These are phyloP conservation scores for Gonium pectorale DNA, from an alignment of 139 green algal species.

Conservation along the genomic window DNA sequence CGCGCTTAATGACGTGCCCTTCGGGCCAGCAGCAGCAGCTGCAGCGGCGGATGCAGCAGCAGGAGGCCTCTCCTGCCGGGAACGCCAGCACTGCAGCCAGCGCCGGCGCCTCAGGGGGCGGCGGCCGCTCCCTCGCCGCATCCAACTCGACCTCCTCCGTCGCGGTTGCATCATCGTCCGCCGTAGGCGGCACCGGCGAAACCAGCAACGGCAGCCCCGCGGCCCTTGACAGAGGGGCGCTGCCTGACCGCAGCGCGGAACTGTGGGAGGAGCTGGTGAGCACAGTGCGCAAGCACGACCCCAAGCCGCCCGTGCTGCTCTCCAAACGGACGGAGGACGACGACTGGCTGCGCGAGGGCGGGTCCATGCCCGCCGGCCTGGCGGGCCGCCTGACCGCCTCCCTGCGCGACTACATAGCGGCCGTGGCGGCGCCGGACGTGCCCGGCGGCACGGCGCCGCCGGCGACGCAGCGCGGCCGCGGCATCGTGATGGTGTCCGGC, in stretches of 20 bases:
- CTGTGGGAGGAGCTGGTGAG: neutral
- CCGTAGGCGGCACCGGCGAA: no score
- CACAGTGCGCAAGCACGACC: neutral
- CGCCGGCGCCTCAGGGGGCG: no score
- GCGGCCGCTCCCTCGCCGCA: no score
- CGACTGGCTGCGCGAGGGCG: neutral
- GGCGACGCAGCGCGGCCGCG: constrained; percentile 14
- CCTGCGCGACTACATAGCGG: neutral
- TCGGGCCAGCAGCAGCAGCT: neutral
- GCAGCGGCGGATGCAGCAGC: neutral
- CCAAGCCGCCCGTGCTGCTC: neutral
- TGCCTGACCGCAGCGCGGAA: neutral
- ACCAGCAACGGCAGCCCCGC: no score
- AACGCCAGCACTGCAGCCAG: neutral
- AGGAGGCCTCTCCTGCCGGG: neutral
- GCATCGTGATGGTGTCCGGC: constrained; percentile 61
- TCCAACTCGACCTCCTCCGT: no score
- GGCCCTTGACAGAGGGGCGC: no score
- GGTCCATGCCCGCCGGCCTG: neutral
- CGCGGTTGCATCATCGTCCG: no score
- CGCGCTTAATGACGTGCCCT: neutral
- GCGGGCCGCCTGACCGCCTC: neutral
- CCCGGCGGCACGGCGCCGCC: neutral
- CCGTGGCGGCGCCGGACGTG: neutral
- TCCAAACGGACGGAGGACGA: neutral